Conservation (phyloP, 2,329 filamentous ascomycete species). For the Cyanodermella asteris region DNA sequence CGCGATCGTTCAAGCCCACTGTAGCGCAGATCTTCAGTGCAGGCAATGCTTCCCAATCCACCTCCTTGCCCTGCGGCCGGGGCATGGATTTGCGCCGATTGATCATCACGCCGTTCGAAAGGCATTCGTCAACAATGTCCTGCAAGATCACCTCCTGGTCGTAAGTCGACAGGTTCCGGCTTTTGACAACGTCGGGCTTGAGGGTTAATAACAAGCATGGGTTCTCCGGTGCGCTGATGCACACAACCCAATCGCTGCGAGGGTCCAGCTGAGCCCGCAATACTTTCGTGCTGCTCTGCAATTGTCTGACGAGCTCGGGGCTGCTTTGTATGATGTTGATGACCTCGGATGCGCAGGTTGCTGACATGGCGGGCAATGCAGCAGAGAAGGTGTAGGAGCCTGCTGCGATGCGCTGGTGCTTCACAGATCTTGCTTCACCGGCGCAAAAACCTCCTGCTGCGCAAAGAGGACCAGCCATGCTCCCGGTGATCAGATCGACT, state of each 20-base stretch:
- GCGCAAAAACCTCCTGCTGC: slow-evolving; percentile 93
- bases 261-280: slow-evolving; percentile 80
- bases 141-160: slow-evolving; percentile 74
- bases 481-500: slow-evolving; percentile 94
- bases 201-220: slow-evolving; percentile 66
- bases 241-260: slow-evolving; percentile 76
- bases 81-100: slow-evolving; percentile 67
- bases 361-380: slow-evolving; percentile 76
- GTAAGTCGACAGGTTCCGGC: slow-evolving; percentile 42
- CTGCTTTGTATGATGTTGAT: slow-evolving; percentile 68
- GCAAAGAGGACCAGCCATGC: slow-evolving; percentile 70
- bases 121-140: slow-evolving; percentile 83
- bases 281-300: slow-evolving; percentile 67
- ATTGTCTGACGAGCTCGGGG: slow-evolving; percentile 55
- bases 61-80: slow-evolving; percentile 39
- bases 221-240: slow-evolving; percentile 63
- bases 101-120: slow-evolving; percentile 75
- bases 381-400: slow-evolving; percentile 91
- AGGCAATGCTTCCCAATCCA: slow-evolving; percentile 48
- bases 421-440: slow-evolving; percentile 72
- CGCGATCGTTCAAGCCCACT: slow-evolving; percentile 71
- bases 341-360: slow-evolving; percentile 88
- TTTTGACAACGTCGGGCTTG: slow-evolving; percentile 59
- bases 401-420: slow-evolving; percentile 86
- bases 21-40: slow-evolving; percentile 85